Conservation (phyloP, 805 yeast species). For the Cyberlindnera galapagoensis region DNA sequence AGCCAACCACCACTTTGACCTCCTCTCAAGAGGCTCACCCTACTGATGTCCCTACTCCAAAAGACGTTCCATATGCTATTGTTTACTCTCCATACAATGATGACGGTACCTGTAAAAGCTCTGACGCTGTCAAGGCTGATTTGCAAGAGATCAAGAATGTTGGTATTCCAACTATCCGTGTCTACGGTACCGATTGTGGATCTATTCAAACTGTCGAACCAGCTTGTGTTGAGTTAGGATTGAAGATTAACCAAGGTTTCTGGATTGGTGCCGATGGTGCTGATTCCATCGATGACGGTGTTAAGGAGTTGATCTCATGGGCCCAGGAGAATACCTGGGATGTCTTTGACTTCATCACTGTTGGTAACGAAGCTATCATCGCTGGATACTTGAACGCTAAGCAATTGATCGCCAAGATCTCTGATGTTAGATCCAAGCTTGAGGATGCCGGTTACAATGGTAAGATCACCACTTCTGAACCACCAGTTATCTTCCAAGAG, state of each 20-base stretch:
- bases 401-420: constrained; percentile 60
- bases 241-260: constrained; percentile 79
- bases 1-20: constrained; percentile 25
- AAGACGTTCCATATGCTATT: constrained; percentile 46
- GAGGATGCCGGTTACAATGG: constrained; percentile 72
- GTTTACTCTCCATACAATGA: constrained; percentile 76
- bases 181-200: constrained; percentile 86
- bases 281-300: constrained; percentile 58
- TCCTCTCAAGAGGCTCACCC: constrained; percentile 25
- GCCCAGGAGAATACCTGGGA: constrained; percentile 55
- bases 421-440: constrained; percentile 53
- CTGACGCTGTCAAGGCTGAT: constrained; percentile 49
- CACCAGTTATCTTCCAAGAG: constrained; percentile 65
- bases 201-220: constrained; percentile 61
- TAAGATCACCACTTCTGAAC: constrained; percentile 76
- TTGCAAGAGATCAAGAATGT: constrained; percentile 48
- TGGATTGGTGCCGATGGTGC: constrained; percentile 67
- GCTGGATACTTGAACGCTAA: constrained; percentile 52
- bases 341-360: constrained; percentile 66
- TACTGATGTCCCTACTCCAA: constrained; percentile 27
- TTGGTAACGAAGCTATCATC: constrained; percentile 85
- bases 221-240: constrained; percentile 48
- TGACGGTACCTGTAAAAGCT: constrained; percentile 61
- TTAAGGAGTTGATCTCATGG: constrained; percentile 44
- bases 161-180: constrained; percentile 61